phyloP scores from a whole-genome alignment of 371 early-diverging fungal genomes.

The Mortierella sp. region DNA sequence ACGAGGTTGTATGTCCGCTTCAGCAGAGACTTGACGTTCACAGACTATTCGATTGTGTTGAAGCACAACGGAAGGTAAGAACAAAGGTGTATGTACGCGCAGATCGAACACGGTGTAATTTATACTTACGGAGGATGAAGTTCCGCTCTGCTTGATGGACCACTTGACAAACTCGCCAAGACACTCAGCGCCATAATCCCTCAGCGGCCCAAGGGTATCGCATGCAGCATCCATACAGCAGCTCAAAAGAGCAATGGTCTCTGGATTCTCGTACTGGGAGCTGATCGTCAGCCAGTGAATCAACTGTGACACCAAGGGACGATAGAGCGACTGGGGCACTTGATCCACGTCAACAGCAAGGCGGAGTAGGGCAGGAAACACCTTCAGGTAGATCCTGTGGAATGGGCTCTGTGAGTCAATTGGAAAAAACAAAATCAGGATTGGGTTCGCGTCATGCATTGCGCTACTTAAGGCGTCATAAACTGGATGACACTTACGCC shows the following conservation, averaged over 20 bases:
- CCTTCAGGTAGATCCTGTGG: conserved; percentile 68
- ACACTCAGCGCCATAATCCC: conserved; percentile 85
- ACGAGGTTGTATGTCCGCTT: conserved; percentile 77
- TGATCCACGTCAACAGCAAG: conserved; percentile 82
- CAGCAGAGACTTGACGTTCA: conserved; percentile 78
- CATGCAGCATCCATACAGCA: conserved; percentile 79
- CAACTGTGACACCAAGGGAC: conserved; percentile 72
- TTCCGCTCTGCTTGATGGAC: conserved; percentile 79
- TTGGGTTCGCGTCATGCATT: not conserved
- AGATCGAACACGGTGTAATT: not conserved
- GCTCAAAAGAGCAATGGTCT: conserved; percentile 78
- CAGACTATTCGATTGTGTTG: conserved; percentile 58
- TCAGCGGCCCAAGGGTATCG: conserved; percentile 67
- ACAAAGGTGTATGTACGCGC: not conserved
- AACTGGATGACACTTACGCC: conserved; percentile 35
- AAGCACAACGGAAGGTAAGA: not conserved
- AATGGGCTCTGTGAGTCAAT: conserved; percentile 65
- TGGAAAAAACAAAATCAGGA: not conserved
- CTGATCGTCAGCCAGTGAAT: conserved; percentile 88
- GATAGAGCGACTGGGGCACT: conserved; percentile 76
- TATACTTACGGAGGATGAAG: conserved; percentile 58
- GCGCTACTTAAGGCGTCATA: not conserved
- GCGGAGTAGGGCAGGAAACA: conserved; percentile 80
- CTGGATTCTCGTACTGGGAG: conserved; percentile 80
- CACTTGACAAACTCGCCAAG: conserved; percentile 81